phyloP scores from a whole-genome alignment of 2,329 filamentous ascomycete species.

The Xylariales sp. region DNA sequence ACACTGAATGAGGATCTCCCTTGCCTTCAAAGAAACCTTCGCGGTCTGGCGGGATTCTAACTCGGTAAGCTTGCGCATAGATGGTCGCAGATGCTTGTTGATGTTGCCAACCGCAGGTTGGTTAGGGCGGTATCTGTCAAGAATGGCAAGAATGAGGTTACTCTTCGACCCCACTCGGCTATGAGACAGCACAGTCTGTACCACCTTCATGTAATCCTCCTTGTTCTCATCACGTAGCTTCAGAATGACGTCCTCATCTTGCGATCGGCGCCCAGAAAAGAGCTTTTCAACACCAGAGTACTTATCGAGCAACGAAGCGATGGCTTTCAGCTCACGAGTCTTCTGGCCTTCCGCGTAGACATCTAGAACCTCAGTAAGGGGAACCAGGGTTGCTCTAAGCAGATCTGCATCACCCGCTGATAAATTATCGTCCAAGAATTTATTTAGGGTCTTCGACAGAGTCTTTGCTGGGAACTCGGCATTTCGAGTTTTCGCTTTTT shows the following conservation, averaged over 20 bases:
- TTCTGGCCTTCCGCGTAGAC: slow-evolving; percentile 86
- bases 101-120: slow-evolving; percentile 86
- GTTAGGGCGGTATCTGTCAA: slow-evolving; percentile 93
- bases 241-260: slow-evolving; percentile 91
- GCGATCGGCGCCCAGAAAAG: slow-evolving; percentile 77
- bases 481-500: slow-evolving; percentile 71
- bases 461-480: slow-evolving; percentile 90
- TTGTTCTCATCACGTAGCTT: slow-evolving; percentile 95
- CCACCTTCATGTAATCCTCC: slow-evolving; percentile 79
- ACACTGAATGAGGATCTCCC: slow-evolving; percentile 95
- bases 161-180: slow-evolving; percentile 91
- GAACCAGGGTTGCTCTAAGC: slow-evolving; percentile 67
- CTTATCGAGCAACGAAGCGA: slow-evolving; percentile 71
- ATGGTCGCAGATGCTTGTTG: slow-evolving; percentile 77
- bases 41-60: slow-evolving; percentile 80
- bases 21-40: slow-evolving; percentile 95
- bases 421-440: slow-evolving; percentile 86
- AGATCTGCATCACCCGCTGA: slow-evolving; percentile 66
- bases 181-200: slow-evolving; percentile 88
- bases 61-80: slow-evolving; percentile 82
- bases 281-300: slow-evolving; percentile 82
- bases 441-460: slow-evolving; percentile 74
- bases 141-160: slow-evolving; percentile 82
- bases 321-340: slow-evolving; percentile 79
- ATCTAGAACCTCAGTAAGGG: slow-evolving; percentile 72